Conservation (phyloP, 768 basidiomycete species). For the Kwoniella shandongensis region DNA sequence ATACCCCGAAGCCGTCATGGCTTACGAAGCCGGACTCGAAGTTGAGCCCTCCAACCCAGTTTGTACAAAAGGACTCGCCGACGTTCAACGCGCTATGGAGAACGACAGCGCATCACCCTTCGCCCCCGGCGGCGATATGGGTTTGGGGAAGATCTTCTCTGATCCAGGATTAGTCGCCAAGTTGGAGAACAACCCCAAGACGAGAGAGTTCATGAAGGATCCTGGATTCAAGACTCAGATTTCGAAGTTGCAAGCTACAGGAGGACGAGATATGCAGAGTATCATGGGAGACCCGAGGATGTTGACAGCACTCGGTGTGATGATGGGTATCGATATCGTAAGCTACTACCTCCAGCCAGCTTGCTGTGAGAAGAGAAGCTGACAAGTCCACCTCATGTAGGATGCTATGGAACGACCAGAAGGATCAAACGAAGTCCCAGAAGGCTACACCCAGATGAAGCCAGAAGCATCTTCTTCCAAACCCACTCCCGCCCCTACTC, state of each 20-base stretch:
- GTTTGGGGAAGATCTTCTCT: constrained; percentile 72
- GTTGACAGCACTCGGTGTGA: constrained; percentile 78
- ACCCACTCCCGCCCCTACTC: constrained; percentile 31
- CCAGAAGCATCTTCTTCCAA: constrained; percentile 54
- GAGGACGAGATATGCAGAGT: constrained; percentile 52
- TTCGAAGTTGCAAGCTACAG: constrained; percentile 38
- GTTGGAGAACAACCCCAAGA: constrained; percentile 82
- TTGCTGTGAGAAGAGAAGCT: background rate
- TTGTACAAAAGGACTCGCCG: constrained; percentile 80
- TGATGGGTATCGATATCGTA: constrained; percentile 85
- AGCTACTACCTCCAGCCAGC: constrained; percentile 14
- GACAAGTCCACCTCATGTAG: constrained; percentile 16
- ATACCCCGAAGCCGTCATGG: constrained; percentile 78
- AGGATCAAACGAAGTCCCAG: constrained; percentile 76
- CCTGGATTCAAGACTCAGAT: constrained; percentile 74
- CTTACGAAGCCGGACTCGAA: constrained; percentile 78
- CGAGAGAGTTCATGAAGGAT: constrained; percentile 78
- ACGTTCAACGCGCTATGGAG: constrained; percentile 83
- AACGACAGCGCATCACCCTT: constrained; percentile 28
- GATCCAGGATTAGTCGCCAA: constrained; percentile 82
- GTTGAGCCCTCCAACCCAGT: constrained; percentile 74
- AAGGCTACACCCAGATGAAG: constrained; percentile 56
- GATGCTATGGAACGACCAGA: constrained; percentile 80
- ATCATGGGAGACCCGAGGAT: constrained; percentile 80
- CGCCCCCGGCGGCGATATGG: constrained; percentile 59